phyloP scores from a whole-genome alignment of 2,329 filamentous ascomycete genomes.

The Botrytis porri region DNA sequence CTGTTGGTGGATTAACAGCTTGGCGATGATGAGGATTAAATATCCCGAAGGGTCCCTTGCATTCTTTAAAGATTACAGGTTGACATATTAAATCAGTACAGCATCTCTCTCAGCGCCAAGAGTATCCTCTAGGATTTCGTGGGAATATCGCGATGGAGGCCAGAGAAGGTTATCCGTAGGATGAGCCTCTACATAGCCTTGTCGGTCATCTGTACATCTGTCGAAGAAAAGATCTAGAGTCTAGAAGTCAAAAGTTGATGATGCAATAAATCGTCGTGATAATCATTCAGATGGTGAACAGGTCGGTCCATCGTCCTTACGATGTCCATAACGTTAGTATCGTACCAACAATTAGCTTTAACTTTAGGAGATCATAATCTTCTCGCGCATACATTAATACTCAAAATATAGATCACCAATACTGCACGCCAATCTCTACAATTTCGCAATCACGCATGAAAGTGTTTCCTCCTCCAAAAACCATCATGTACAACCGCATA shows the following conservation, averaged over 20 bases:
- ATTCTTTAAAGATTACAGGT: not conserved
- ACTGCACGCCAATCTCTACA: not conserved
- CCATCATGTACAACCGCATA: not conserved
- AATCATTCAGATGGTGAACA: not conserved
- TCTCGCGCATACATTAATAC: not conserved
- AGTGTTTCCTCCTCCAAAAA: not conserved
- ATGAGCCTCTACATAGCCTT: not conserved
- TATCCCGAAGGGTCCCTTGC: not conserved
- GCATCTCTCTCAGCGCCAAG: not conserved
- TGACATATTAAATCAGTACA: not conserved
- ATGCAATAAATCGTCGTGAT: not conserved
- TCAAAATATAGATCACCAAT: not conserved
- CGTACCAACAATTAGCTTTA: not conserved
- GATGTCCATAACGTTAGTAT: not conserved
- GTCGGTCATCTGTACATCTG: not conserved
- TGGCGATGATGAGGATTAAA: slow-evolving; percentile 3
- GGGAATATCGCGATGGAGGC: not conserved
- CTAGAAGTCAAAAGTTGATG: not conserved
- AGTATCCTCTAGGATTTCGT: not conserved
- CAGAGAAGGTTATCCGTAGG: not conserved
- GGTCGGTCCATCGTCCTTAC: not conserved
- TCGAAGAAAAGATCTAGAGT: not conserved
- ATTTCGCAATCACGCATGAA: slow-evolving; percentile 1
- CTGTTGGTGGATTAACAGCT: not conserved
- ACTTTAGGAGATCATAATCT: not conserved